phyloP scores from a whole-genome alignment of 352 stramenopile genomes.

The Pythium sp. region DNA sequence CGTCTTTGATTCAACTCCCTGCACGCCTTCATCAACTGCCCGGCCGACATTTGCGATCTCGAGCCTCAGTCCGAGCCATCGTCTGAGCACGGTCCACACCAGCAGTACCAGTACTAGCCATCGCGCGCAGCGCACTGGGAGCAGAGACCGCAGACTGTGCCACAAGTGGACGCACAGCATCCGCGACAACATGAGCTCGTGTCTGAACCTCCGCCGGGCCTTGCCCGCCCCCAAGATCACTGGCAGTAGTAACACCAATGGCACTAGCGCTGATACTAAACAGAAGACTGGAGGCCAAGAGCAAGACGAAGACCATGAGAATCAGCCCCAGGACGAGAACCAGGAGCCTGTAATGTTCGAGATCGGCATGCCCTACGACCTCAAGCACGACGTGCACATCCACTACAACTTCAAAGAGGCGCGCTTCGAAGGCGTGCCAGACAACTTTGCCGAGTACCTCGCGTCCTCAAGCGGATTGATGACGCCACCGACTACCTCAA shows the following conservation, averaged over 20 bases:
- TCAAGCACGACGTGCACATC: slow-evolving; percentile 84
- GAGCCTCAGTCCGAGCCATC: slow-evolving; percentile 1
- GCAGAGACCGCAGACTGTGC: neutral
- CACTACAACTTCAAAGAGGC: slow-evolving; percentile 85
- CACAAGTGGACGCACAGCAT: slow-evolving; percentile 11
- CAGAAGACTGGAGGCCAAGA: neutral
- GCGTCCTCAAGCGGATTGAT: slow-evolving; percentile 21
- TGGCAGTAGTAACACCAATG: too few relatives aligned
- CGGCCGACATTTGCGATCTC: slow-evolving; percentile 15
- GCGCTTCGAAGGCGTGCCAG: slow-evolving; percentile 82
- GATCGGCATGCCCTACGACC: slow-evolving; percentile 72
- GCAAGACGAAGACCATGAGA: slow-evolving; percentile 3
- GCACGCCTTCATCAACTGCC: neutral
- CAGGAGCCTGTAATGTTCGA: slow-evolving; percentile 31
- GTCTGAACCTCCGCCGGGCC: slow-evolving; percentile 20
- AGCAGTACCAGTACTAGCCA: neutral
- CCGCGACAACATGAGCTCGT: slow-evolving; percentile 35
- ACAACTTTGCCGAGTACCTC: slow-evolving; percentile 80
- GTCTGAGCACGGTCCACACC: neutral
- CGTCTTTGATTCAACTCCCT: neutral
- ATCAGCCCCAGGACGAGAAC: slow-evolving; percentile 26
- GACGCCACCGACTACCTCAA: neutral
- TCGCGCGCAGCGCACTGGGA: neutral
- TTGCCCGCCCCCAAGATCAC: neutral
- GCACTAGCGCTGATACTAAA: neutral